A percentile compares a stretch with the other conserved stretches of the same genome.
Conservation (phyloP, 2,329 filamentous ascomycete genomes). For the Xylariaceae sp. region DNA sequence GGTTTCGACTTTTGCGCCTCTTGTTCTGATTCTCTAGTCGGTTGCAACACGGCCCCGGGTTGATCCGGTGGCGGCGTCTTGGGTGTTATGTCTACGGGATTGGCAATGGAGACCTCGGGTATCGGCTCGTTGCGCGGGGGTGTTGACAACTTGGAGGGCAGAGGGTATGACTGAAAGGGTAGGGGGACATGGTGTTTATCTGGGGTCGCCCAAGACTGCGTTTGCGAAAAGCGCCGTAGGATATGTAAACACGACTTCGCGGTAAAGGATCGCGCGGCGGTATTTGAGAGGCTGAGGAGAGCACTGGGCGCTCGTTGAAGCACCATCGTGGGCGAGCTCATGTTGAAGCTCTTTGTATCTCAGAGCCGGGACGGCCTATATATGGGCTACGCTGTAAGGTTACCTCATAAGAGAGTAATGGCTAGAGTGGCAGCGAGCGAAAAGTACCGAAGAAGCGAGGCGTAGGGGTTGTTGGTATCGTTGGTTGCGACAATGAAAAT, state of each 20-base stretch:
- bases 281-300: slow-evolving; percentile 28
- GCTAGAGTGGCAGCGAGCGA: background rate
- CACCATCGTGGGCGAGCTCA: slow-evolving; percentile 41
- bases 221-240: slow-evolving; percentile 41
- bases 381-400: slow-evolving; percentile 3
- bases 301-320: slow-evolving; percentile 33
- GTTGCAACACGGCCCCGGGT: slow-evolving; percentile 14
- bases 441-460: background rate
- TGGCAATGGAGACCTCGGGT: slow-evolving; percentile 46
- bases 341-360: slow-evolving; percentile 23
- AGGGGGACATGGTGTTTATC: slow-evolving; percentile 29
- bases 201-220: slow-evolving; percentile 28
- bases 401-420: background rate
- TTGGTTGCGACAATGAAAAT: background rate
- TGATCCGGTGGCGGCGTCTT: slow-evolving; percentile 46
- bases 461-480: background rate
- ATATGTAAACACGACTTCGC: slow-evolving; percentile 39
- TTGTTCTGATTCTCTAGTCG: slow-evolving; percentile 50
- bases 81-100: slow-evolving; percentile 48
- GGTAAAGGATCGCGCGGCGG: slow-evolving; percentile 38
- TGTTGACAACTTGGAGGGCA: slow-evolving; percentile 41
- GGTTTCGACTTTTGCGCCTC: slow-evolving; percentile 65
- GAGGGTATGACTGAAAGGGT: slow-evolving; percentile 51
- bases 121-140: slow-evolving; percentile 42
- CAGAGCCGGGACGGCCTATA: background rate